Percentiles rank a stretch among this genome's conserved stretches.
phyloP scores from a whole-genome alignment of 345 rosid species.

The Gossypium longicalyx region DNA sequence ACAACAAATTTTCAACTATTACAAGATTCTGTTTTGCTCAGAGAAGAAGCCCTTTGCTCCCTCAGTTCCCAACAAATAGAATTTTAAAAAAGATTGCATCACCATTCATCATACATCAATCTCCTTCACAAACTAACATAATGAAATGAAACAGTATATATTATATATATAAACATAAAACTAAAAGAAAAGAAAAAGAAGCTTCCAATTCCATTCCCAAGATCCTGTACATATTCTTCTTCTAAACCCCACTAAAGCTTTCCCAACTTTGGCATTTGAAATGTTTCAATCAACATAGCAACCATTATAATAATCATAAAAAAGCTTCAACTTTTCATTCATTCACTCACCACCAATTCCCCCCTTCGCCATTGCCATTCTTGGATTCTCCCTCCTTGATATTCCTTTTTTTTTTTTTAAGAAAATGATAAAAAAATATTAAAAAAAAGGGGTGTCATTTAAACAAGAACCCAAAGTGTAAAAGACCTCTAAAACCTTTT shows the following conservation, averaged over 20 bases:
- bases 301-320: conserved; percentile 31
- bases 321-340: conserved; percentile 28
- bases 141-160: conserved; percentile 1
- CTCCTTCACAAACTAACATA: not conserved
- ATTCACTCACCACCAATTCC: conserved; percentile 26
- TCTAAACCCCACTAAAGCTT: conserved; percentile 13
- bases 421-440: no score
- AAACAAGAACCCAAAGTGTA: no score
- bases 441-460: no score
- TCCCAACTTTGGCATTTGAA: not conserved
- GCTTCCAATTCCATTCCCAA: not conserved
- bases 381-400: no score
- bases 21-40: not conserved
- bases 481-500: not conserved
- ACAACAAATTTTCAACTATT: not conserved
- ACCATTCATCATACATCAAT: no score
- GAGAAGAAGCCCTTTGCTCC: no score
- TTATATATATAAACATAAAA: not conserved
- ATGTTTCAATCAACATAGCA: conserved; percentile 35
- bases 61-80: no score
- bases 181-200: not conserved
- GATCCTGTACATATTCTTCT: conserved; percentile 28
- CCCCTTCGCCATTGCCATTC: conserved; percentile 11
- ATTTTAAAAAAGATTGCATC: no score
- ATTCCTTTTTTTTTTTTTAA: no score